Evolutionary conservation across 768 basidiomycete species (phyloP).

Genomic region (Boletus tomentosulus): DNA sequence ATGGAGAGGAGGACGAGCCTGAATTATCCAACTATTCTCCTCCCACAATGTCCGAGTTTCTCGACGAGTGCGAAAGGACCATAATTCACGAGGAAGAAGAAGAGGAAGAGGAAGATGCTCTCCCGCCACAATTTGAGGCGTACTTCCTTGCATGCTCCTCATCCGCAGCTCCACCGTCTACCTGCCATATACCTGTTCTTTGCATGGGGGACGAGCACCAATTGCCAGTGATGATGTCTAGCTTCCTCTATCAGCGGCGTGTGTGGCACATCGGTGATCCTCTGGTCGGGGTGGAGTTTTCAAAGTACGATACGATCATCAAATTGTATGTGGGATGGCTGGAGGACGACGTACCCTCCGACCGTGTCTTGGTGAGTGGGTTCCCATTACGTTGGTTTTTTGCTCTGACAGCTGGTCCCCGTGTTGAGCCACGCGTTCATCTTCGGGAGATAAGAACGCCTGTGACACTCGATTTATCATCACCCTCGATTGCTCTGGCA

Average conservation of each 20-base stretch:
- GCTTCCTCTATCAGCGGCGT: slow-evolving; percentile 5
- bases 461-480: slow-evolving; percentile 2
- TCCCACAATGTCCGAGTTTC: slow-evolving; percentile 5
- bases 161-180: neutral
- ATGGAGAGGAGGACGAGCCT: neutral
- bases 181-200: slow-evolving; percentile 6
- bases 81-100: neutral
- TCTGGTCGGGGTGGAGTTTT: slow-evolving; percentile 5
- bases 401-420: neutral
- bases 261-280: slow-evolving; percentile 5
- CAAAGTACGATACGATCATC: slow-evolving; percentile 2
- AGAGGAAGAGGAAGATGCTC: neutral
- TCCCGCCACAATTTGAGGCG: neutral
- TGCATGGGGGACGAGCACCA: slow-evolving; percentile 8
- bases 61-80: neutral
- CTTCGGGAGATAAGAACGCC: slow-evolving; percentile 1
- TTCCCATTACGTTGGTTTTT: neutral
- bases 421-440: slow-evolving; percentile 6
- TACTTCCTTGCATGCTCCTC: neutral
- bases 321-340: slow-evolving; percentile 5
- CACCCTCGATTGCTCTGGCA: neutral
- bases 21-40: neutral
- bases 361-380: slow-evolving; percentile 2
- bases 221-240: slow-evolving; percentile 6
- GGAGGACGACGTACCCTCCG: neutral